Evolutionary conservation across 208 protist genomes (phyloP), one percentile per base, ranked within the genome.

Genomic region (Borovskyia barvae): DNA sequence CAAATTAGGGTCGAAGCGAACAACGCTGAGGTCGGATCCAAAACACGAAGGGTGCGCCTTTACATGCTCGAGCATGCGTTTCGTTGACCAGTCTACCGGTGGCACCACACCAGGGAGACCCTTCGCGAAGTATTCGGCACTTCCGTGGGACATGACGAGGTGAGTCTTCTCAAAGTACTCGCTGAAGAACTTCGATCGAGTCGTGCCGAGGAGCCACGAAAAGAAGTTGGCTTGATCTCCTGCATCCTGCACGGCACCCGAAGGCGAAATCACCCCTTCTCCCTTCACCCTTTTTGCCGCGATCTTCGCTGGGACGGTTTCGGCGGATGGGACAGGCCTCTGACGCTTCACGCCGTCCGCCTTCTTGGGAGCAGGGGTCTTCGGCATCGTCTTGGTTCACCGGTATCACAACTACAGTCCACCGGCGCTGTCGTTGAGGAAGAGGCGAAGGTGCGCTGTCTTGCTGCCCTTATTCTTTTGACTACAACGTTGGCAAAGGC

Each of bases 131-230:
- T 73, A 80, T 36, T 37, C 49, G n/a, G 67, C 56, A 22, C 15
- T 55, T 41, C 61, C 66, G 52, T 80, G 82, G 28, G 66, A 84
- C 20, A 39, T 57, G 30, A 74, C 62, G 22, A 90, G 30, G 39
- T 79, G 77, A 45, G 82, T 76, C 57, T 88, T 75, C 53, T 93
- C 91, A 76, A 87, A 97, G 52, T 94, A 88, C 2, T 77, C 52
- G 14, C 68, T 49, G 54, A 90, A 92, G 37, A 96, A 96, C 14
- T 84, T 69, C 25, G 60, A 39, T 26, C 75, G 55, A 0, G 71
- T 77, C 11, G 77, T 63, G 7, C 80, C 74, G 17, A 81, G 36
- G 15, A 92, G 48, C 45, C 90, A 77, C n/a, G 47, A 60, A 39
- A 87, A 88, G 51, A 88, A 82, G 41, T 54, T 58, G 14, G 25